Evolutionary conservation across 345 rosid genomes (phyloP).

Genomic region (Noccaea caerulescens): DNA sequence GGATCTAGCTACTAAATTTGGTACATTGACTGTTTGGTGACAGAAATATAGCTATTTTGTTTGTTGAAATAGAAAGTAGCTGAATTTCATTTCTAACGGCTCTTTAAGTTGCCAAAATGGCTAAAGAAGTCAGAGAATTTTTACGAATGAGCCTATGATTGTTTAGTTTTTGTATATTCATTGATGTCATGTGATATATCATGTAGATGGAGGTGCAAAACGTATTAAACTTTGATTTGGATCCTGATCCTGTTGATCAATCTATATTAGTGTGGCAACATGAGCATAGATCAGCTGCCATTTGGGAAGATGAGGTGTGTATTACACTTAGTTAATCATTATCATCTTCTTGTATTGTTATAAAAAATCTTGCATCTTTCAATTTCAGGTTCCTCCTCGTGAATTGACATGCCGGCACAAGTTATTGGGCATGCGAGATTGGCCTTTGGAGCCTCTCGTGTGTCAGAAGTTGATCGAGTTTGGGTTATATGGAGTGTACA

Average conservation of each 20-base stretch:
- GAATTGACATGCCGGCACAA: conserved; percentile 48
- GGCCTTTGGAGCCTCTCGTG: conserved; percentile 45
- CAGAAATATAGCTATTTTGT: not conserved
- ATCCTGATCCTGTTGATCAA: conserved; percentile 51
- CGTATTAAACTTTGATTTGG: conserved; percentile 42
- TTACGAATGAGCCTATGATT: not conserved
- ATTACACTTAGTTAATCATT: not conserved
- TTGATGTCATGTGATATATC: conserved; percentile 14
- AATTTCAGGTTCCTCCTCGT: conserved; percentile 46
- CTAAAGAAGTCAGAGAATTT: not conserved
- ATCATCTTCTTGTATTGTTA: conserved; percentile 31
- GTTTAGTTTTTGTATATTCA: not conserved
- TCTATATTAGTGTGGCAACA: conserved; percentile 48
- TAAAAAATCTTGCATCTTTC: conserved; percentile 44
- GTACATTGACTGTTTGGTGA: not conserved
- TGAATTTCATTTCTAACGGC: conserved; percentile 5
- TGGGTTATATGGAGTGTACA: conserved; percentile 56
- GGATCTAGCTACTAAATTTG: conserved; percentile 7
- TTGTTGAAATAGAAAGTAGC: not conserved
- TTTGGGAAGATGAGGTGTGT: conserved; percentile 49
- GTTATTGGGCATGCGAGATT: conserved; percentile 47
- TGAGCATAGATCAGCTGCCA: conserved; percentile 49
- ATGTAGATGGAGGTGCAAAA: conserved; percentile 47
- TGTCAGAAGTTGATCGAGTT: conserved; percentile 47
- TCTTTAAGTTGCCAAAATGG: not conserved